Conservation (phyloP, 2,329 filamentous ascomycete species). For the Aspergillus sp. region DNA sequence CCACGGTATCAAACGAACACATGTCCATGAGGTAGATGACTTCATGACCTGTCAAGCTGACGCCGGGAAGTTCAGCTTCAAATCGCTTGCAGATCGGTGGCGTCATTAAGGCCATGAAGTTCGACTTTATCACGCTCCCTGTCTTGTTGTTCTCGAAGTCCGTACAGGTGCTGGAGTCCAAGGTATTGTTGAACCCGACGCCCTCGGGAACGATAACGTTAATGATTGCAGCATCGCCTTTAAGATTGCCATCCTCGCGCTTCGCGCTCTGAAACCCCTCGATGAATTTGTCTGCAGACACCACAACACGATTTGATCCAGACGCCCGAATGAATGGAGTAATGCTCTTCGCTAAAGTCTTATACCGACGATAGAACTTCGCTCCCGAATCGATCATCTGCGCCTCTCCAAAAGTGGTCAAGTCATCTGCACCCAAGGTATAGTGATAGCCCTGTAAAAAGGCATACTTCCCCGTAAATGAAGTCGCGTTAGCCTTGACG, state of each 20-base stretch:
- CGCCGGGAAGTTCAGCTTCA: constrained; percentile 70
- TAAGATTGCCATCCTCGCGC: constrained; percentile 44
- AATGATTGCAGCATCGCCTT: constrained; percentile 56
- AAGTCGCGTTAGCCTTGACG: constrained; percentile 63
- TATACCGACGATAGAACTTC: constrained; percentile 77
- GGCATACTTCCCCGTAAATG: constrained; percentile 65
- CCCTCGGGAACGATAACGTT: constrained; percentile 72
- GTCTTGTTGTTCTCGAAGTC: constrained; percentile 66
- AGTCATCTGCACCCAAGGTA: constrained; percentile 68
- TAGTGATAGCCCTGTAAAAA: constrained; percentile 77
- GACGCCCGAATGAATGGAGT: constrained; percentile 75
- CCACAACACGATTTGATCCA: constrained; percentile 71
- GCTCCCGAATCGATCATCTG: constrained; percentile 75
- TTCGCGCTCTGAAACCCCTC: constrained; percentile 70
- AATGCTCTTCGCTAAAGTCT: constrained; percentile 59
- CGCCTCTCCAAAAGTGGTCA: constrained; percentile 70
- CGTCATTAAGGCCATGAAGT: constrained; percentile 68
- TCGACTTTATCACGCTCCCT: constrained; percentile 52
- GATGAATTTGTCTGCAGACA: constrained; percentile 76
- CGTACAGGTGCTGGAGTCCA: constrained; percentile 74
- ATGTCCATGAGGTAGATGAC: constrained; percentile 82
- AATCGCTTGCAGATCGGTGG: constrained; percentile 70
- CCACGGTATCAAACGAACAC: constrained; percentile 84
- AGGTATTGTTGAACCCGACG: constrained; percentile 73
- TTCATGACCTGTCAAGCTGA: constrained; percentile 65